Evolutionary conservation across 1,284 basidiomycete species (phyloP).

Genomic region (Boletus mariae): DNA sequence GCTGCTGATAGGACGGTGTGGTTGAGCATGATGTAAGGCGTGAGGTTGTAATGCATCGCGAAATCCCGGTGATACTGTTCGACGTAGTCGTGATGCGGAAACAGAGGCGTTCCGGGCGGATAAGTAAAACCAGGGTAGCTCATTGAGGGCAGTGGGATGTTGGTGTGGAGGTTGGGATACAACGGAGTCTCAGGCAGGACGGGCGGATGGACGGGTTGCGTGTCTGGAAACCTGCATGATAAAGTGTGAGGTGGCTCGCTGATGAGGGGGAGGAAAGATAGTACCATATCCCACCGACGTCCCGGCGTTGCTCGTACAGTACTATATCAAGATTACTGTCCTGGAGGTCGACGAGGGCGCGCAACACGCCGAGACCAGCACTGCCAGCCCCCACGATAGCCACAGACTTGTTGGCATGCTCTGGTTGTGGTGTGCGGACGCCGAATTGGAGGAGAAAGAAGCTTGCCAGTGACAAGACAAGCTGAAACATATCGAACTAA

Average conservation of each 20-base stretch:
- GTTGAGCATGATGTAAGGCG: slow-evolving; percentile 40
- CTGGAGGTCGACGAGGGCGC: slow-evolving; percentile 40
- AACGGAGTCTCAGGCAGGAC: slow-evolving; percentile 50
- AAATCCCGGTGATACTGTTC: slow-evolving; percentile 46
- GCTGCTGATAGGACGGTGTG: slow-evolving; percentile 43
- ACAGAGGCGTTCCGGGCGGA: slow-evolving; percentile 46
- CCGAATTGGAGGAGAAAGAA: slow-evolving; percentile 9
- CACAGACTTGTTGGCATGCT: slow-evolving; percentile 40
- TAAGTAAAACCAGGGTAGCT: slow-evolving; percentile 52
- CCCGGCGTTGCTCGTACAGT: slow-evolving; percentile 48
- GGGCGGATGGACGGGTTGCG: slow-evolving; percentile 39
- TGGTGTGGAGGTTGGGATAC: slow-evolving; percentile 53
- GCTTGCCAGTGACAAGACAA: slow-evolving; percentile 12
- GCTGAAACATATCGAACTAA: slow-evolving; percentile 10
- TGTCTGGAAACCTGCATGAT: slow-evolving; percentile 42
- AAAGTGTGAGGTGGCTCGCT: neutral
- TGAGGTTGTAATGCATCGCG: slow-evolving; percentile 38
- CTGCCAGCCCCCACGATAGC: slow-evolving; percentile 53
- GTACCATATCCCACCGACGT: slow-evolving; percentile 52
- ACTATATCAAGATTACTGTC: slow-evolving; percentile 43
- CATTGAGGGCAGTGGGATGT: slow-evolving; percentile 52
- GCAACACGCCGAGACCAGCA: slow-evolving; percentile 50
- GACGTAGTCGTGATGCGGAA: slow-evolving; percentile 46
- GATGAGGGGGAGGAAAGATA: neutral
- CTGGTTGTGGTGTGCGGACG: neutral